Conservation (phyloP, 345 rosid species). For the Eucalyptus urophylla region DNA sequence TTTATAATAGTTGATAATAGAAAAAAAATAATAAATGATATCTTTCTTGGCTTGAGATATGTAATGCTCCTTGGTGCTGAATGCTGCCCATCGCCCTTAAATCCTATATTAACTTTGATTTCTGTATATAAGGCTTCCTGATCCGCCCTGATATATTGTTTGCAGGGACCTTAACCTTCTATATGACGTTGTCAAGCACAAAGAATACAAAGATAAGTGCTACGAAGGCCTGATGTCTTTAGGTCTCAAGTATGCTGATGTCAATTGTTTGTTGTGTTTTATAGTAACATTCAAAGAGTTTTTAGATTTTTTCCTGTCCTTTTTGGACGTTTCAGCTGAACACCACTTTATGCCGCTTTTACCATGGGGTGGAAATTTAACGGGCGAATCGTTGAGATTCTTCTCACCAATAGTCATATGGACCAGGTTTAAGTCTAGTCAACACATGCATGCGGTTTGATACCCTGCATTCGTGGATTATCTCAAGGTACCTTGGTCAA, state of each 20-base stretch:
- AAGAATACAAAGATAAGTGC: slow-evolving; percentile 67
- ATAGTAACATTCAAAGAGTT: background rate
- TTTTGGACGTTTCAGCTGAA: background rate
- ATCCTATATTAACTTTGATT: background rate
- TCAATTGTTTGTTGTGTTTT: background rate
- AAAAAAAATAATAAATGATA: background rate
- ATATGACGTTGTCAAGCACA: slow-evolving; percentile 36
- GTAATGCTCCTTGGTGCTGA: background rate
- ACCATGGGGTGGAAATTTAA: slow-evolving; percentile 94
- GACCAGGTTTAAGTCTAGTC: slow-evolving; percentile 43
- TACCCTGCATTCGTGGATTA: slow-evolving; percentile 53
- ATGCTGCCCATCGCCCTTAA: background rate
- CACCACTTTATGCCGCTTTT: slow-evolving; percentile 59
- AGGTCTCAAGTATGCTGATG: slow-evolving; percentile 61
- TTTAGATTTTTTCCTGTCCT: background rate
- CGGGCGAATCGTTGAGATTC: slow-evolving; percentile 41
- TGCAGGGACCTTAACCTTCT: slow-evolving; percentile 87
- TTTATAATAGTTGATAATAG: background rate
- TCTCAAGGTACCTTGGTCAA: slow-evolving; percentile 28
- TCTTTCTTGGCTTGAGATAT: background rate
- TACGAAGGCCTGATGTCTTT: slow-evolving; percentile 42
- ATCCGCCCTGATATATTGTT: background rate
- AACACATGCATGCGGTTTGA: slow-evolving; percentile 9
- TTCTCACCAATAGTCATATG: slow-evolving; percentile 71
- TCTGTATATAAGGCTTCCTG: background rate